Conservation (phyloP, 2,329 filamentous ascomycete genomes). For the Lecanicillium sp. region DNA sequence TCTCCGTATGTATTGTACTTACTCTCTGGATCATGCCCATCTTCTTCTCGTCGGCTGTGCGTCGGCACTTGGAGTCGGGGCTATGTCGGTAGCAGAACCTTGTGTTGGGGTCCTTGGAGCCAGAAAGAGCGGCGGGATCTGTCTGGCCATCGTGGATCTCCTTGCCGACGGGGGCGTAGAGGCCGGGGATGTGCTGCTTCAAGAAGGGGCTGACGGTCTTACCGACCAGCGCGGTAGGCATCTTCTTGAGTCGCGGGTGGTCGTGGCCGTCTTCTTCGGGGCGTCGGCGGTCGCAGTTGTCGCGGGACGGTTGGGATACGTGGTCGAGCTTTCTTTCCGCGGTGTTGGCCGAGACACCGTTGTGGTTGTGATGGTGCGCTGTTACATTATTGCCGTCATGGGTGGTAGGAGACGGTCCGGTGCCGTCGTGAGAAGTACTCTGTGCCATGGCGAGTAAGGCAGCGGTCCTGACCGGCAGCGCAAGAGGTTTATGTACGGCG, state of each 20-base stretch:
- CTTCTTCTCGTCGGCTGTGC: slow-evolving; percentile 87
- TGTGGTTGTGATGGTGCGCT: slow-evolving; percentile 1
- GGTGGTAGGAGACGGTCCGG: slow-evolving; percentile 1
- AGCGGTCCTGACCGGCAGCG: slow-evolving; percentile 3
- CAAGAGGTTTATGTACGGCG: slow-evolving; percentile 6
- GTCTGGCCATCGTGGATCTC: slow-evolving; percentile 26
- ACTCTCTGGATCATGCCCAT: slow-evolving; percentile 93
- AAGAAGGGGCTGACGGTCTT: slow-evolving; percentile 84
- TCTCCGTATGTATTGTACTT: slow-evolving; percentile 13
- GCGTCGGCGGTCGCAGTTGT: slow-evolving; percentile 44
- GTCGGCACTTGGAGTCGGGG: slow-evolving; percentile 87
- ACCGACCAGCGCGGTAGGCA: slow-evolving; percentile 59
- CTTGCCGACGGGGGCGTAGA: slow-evolving; percentile 75
- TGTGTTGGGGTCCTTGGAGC: slow-evolving; percentile 57
- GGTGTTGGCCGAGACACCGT: not conserved
- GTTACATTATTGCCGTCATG: slow-evolving; percentile 9
- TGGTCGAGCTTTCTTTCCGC: not conserved
- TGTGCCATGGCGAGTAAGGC: slow-evolving; percentile 6
- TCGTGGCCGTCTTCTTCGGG: slow-evolving; percentile 42
- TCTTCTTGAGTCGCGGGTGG: slow-evolving; percentile 43
- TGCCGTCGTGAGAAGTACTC: slow-evolving; percentile 2
- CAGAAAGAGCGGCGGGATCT: slow-evolving; percentile 10
- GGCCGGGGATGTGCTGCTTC: slow-evolving; percentile 78
- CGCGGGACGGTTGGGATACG: slow-evolving; percentile 15
- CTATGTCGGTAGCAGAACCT: slow-evolving; percentile 94